Evolutionary conservation across 208 protist genomes (phyloP).

Genomic region (Leishmania aethiopica): DNA sequence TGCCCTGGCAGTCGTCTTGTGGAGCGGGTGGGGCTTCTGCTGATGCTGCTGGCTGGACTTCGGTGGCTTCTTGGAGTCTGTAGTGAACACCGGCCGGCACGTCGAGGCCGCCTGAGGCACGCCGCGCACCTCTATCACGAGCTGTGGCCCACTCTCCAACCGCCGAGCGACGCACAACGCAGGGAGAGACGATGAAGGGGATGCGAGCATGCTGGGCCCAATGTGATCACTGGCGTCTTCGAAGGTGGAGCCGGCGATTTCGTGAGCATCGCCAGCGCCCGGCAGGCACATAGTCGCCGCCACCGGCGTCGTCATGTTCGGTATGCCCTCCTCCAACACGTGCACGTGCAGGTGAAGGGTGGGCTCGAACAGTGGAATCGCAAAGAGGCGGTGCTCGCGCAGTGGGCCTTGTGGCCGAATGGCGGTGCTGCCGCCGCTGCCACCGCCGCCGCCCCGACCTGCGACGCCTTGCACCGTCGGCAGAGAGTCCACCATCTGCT

Average conservation of each 20-base stretch:
- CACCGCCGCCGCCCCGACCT: slow-evolving; percentile 24
- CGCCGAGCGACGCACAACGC: slow-evolving; percentile 27
- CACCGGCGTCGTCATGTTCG: slow-evolving; percentile 30
- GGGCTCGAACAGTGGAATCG: slow-evolving; percentile 73
- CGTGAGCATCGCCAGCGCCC: not conserved
- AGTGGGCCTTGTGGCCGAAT: slow-evolving; percentile 13
- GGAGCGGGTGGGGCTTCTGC: not conserved
- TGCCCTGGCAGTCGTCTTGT: not conserved
- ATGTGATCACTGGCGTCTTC: not conserved
- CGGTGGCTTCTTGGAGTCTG: not conserved
- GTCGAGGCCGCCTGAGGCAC: slow-evolving; percentile 34
- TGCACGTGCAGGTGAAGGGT: slow-evolving; percentile 60
- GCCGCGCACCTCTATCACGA: slow-evolving; percentile 54
- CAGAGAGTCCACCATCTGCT: slow-evolving; percentile 53
- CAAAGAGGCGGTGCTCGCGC: slow-evolving; percentile 66
- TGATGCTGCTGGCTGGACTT: not conserved
- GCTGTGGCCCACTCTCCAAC: slow-evolving; percentile 35
- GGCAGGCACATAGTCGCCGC: slow-evolving; percentile 11
- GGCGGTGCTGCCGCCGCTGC: slow-evolving; percentile 10
- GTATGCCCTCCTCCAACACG: slow-evolving; percentile 63
- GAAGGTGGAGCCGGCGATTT: not conserved
- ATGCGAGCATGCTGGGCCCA: not conserved
- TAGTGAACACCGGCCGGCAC: slow-evolving; percentile 2
- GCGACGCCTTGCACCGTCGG: slow-evolving; percentile 38
- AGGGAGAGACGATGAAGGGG: not conserved